Conservation (phyloP, 176 grass and related monocot genomes). For the Pharus latifolius region DNA sequence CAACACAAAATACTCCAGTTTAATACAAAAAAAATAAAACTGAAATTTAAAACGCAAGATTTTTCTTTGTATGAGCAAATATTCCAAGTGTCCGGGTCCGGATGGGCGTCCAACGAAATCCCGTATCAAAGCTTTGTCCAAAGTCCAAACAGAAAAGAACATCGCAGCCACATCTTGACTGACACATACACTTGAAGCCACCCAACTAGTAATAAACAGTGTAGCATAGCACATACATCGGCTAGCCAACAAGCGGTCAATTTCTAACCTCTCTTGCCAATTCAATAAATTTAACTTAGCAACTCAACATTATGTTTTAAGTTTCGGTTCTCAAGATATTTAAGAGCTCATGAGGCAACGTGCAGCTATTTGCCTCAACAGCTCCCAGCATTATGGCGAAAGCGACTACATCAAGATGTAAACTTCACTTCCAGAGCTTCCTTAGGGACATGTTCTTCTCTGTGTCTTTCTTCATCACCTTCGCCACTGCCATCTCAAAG, state of each 20-base stretch:
- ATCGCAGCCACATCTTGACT: no score
- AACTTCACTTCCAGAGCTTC: conserved; percentile 72
- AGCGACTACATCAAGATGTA: background rate
- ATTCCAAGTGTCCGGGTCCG: no score
- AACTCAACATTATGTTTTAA: background rate
- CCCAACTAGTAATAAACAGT: no score
- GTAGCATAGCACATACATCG: no score
- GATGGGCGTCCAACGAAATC: no score
- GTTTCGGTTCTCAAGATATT: background rate
- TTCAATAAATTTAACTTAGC: background rate
- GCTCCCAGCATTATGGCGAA: background rate
- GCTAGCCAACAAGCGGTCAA: background rate
- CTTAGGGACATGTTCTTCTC: conserved; percentile 77
- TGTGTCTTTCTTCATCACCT: conserved; percentile 77
- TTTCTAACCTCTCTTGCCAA: background rate
- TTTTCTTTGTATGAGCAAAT: no score
- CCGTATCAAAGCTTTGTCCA: no score
- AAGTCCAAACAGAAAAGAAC: no score
- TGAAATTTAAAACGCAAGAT: no score
- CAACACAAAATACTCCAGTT: no score
- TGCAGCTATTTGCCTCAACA: background rate
- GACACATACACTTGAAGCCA: no score
- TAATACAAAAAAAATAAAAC: no score
- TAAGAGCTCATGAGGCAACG: background rate
- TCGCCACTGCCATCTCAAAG: conserved; percentile 67